Conservation (phyloP, 495 filamentous ascomycete genomes). For the Lichina pygmaea region DNA sequence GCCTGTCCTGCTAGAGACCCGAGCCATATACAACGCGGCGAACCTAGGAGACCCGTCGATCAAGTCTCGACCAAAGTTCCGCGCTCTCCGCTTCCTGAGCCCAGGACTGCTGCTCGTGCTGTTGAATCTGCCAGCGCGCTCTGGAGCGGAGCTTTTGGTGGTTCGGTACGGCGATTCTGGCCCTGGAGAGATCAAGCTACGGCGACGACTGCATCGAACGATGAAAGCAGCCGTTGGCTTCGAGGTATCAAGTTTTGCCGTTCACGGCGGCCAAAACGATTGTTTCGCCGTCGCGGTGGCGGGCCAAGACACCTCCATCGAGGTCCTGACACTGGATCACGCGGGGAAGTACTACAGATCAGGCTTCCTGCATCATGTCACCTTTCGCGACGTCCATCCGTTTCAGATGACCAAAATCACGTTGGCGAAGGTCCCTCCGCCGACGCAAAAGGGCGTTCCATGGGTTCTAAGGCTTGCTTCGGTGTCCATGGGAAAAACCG, state of each 20-base stretch:
- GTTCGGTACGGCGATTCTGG: constrained; percentile 14
- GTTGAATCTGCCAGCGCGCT: constrained; percentile 19
- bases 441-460: constrained; percentile 17
- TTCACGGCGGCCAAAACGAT: constrained; percentile 16
- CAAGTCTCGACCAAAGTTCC: constrained; percentile 11
- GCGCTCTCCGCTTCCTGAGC: constrained; percentile 24
- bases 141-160: constrained; percentile 44
- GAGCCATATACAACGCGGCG: neutral
- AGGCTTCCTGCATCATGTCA: constrained; percentile 31
- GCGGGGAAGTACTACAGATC: constrained; percentile 20
- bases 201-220: constrained; percentile 25
- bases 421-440: constrained; percentile 46
- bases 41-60: neutral
- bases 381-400: constrained; percentile 47
- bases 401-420: constrained; percentile 62
- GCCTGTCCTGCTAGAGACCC: neutral
- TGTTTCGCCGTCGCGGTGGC: constrained; percentile 64
- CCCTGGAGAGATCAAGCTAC: constrained; percentile 18
- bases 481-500: constrained; percentile 58
- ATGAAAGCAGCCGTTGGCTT: constrained; percentile 44
- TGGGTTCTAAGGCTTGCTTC: constrained; percentile 61
- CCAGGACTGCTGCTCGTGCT: constrained; percentile 10
- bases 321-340: constrained; percentile 45
- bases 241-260: constrained; percentile 21
- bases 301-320: constrained; percentile 58